Conservation (phyloP, 805 yeast genomes). For the Wickerhamiella nectarea region DNA sequence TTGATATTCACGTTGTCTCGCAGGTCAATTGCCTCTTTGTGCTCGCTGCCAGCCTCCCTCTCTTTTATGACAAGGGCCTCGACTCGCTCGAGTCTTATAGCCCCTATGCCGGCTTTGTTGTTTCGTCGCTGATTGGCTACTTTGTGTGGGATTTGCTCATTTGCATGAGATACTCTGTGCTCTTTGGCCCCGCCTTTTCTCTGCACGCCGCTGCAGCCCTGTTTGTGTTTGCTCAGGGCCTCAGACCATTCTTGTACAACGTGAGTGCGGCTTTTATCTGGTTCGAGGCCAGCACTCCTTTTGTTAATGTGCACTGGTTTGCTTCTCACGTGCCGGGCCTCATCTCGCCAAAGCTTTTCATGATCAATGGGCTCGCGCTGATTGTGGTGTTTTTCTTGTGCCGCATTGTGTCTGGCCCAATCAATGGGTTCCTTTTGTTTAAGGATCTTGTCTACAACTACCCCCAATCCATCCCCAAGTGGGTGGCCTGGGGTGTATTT, state of each 20-base stretch:
- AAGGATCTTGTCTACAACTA: constrained; percentile 24
- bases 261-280: constrained; percentile 71
- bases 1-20: constrained; percentile 83
- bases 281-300: constrained; percentile 86
- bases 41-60: constrained; percentile 44
- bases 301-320: constrained; percentile 90
- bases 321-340: constrained; percentile 63
- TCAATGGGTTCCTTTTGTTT: constrained; percentile 38
- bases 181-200: constrained; percentile 72
- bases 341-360: constrained; percentile 39
- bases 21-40: constrained; percentile 70
- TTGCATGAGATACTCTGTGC: constrained; percentile 45
- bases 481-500: constrained; percentile 39
- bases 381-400: constrained; percentile 59
- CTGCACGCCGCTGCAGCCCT: constrained; percentile 76
- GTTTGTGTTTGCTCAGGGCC: constrained; percentile 50
- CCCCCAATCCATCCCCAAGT: constrained; percentile 30
- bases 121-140: constrained; percentile 67
- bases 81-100: constrained; percentile 55
- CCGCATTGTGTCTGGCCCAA: constrained; percentile 78
- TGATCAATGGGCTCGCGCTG: constrained; percentile 59
- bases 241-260: constrained; percentile 64
- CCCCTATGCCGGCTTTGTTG: constrained; percentile 62
- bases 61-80: constrained; percentile 44
- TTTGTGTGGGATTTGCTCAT: constrained; percentile 80